phyloP scores from a whole-genome alignment of 225 moss, liverwort and hornwort genomes.

The Thuidium tamariscinum region DNA sequence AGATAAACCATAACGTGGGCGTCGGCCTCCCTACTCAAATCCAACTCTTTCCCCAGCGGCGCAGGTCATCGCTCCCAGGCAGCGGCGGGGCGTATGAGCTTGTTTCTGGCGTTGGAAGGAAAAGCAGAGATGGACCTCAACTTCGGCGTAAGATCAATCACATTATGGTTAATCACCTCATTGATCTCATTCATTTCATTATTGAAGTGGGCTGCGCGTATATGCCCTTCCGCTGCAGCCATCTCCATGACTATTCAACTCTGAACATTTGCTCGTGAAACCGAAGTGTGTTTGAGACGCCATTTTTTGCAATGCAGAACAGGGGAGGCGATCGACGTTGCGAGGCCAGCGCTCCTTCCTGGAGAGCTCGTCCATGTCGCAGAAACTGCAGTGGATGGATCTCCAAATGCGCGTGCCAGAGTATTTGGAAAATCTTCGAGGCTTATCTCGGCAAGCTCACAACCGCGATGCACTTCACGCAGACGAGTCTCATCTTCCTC shows the following conservation, averaged over 20 bases:
- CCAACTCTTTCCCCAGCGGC: slow-evolving; percentile 15
- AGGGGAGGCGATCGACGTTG: not conserved
- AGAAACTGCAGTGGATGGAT: slow-evolving; percentile 37
- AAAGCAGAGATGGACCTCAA: not conserved
- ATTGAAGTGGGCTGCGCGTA: not conserved
- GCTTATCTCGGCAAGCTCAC: slow-evolving; percentile 41
- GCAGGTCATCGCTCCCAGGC: slow-evolving; percentile 1
- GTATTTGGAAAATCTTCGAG: slow-evolving; percentile 50
- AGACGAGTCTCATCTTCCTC: slow-evolving; percentile 9
- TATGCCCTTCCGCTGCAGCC: not conserved
- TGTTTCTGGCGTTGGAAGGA: slow-evolving; percentile 8
- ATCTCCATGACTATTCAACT: not conserved
- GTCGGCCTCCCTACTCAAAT: not conserved
- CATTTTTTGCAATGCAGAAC: slow-evolving; percentile 2
- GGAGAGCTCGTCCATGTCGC: slow-evolving; percentile 14
- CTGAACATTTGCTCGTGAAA: not conserved
- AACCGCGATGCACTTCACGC: not conserved
- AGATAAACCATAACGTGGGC: not conserved
- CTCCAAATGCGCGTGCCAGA: slow-evolving; percentile 50
- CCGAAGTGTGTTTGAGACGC: not conserved
- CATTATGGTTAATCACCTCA: not conserved
- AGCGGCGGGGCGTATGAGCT: slow-evolving; percentile 19
- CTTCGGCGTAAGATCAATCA: slow-evolving; percentile 11
- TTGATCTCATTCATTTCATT: not conserved
- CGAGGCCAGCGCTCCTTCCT: slow-evolving; percentile 13